These are phyloP conservation scores for Gamarada debralockiae DNA, from an alignment of 495 filamentous ascomycete genomes.

Conservation along the genomic window DNA sequence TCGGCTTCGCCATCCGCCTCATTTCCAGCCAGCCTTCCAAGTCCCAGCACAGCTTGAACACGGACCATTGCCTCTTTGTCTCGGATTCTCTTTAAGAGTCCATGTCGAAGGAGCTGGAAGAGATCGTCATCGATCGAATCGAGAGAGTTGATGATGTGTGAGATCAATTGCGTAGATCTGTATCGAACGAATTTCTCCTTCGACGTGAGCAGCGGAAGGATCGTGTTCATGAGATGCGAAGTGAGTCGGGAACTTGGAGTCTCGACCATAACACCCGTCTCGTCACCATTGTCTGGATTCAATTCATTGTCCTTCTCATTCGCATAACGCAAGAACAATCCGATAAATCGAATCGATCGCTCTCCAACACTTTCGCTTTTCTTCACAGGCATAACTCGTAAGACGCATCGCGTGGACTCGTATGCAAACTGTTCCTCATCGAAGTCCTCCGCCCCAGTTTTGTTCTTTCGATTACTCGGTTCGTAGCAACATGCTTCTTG, in stretches of 20 bases:
- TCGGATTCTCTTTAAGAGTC: constrained; percentile 75
- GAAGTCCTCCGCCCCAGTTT: constrained; percentile 51
- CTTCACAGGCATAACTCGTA: constrained; percentile 80
- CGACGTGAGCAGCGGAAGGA: constrained; percentile 66
- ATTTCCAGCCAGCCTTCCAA: constrained; percentile 80
- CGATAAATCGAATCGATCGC: constrained; percentile 77
- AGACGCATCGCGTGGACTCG: constrained; percentile 77
- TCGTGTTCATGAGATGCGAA: constrained; percentile 57
- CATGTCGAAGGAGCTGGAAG: constrained; percentile 72
- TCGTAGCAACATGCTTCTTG: constrained; percentile 89
- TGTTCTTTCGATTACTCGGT: constrained; percentile 46
- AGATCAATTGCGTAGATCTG: constrained; percentile 81
- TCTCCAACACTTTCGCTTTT: constrained; percentile 91
- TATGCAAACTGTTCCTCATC: constrained; percentile 82
- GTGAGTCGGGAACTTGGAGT: constrained; percentile 80
- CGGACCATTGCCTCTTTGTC: constrained; percentile 92
- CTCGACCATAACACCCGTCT: constrained; percentile 62
- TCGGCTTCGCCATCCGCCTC: constrained; percentile 70
- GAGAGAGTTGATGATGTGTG: constrained; percentile 83
- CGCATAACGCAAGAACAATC: constrained; percentile 76
- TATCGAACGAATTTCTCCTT: constrained; percentile 94
- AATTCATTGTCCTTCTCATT: constrained; percentile 72
- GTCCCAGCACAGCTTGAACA: constrained; percentile 88
- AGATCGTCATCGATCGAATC: constrained; percentile 87
- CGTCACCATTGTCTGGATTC: constrained; percentile 44